Conservation (phyloP, 805 yeast genomes). For the Brettanomyces sp. region DNA sequence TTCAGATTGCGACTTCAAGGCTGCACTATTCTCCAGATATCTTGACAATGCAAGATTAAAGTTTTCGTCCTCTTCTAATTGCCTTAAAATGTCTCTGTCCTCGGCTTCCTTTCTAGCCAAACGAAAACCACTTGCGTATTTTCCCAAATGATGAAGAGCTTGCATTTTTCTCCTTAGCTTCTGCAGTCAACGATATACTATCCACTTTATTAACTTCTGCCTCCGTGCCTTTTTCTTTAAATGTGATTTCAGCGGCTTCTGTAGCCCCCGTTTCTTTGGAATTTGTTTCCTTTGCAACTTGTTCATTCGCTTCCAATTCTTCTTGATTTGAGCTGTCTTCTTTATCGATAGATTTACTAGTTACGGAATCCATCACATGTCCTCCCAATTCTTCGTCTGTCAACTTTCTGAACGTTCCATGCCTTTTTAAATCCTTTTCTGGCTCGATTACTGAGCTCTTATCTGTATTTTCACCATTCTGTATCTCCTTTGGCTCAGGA, state of each 20-base stretch:
- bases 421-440: slow-evolving; percentile 2
- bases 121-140: slow-evolving; percentile 20
- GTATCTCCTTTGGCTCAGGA: background rate
- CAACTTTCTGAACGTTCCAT: background rate
- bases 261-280: too few relatives aligned
- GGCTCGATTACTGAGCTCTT: slow-evolving; percentile 6
- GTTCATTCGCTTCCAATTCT: slow-evolving; percentile 7
- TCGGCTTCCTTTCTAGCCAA: slow-evolving; percentile 17
- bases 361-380: too few relatives aligned
- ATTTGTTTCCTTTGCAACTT: background rate
- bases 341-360: too few relatives aligned
- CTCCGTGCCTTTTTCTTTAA: background rate
- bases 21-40: slow-evolving; percentile 44
- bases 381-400: too few relatives aligned
- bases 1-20: slow-evolving; percentile 38
- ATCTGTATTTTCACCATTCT: slow-evolving; percentile 5
- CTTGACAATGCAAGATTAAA: slow-evolving; percentile 55
- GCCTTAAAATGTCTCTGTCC: slow-evolving; percentile 9
- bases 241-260: background rate
- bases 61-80: slow-evolving; percentile 27
- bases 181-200: background rate
- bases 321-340: background rate
- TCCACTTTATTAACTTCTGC: background rate
- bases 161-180: slow-evolving; percentile 1
- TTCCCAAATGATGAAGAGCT: slow-evolving; percentile 2